A percentile compares a stretch with the other conserved stretches of the same genome.
Conservation (phyloP, 2,329 filamentous ascomycete genomes). For the Microcyclosporella mali region DNA sequence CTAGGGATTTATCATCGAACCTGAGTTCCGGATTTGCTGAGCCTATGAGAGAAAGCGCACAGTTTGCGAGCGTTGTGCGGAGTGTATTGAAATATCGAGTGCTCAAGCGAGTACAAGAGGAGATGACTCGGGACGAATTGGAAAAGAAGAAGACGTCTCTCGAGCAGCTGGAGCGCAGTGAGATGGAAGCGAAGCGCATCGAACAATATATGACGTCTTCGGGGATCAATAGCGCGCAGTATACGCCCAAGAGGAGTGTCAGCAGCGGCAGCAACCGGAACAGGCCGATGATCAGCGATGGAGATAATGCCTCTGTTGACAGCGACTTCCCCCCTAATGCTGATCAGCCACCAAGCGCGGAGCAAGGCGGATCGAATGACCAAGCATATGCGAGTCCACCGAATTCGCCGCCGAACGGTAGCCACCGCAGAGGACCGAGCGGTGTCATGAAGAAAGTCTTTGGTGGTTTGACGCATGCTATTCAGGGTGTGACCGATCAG, state of each 20-base stretch:
- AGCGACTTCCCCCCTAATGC: constrained; percentile 88
- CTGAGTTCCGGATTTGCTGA: constrained; percentile 94
- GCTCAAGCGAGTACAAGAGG: constrained; percentile 90
- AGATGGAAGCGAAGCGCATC: constrained; percentile 85
- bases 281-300: constrained; percentile 33
- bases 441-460: constrained; percentile 93
- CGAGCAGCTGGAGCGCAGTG: constrained; percentile 86
- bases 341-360: constrained; percentile 54
- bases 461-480: constrained; percentile 87
- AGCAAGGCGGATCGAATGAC: constrained; percentile 57
- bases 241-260: constrained; percentile 60
- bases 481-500: constrained; percentile 92
- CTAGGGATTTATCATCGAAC: constrained; percentile 78
- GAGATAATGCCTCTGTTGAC: constrained; percentile 86
- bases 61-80: constrained; percentile 91
- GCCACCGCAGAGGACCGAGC: constrained; percentile 73
- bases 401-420: constrained; percentile 19
- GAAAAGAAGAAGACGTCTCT: constrained; percentile 77
- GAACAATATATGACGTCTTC: constrained; percentile 82
- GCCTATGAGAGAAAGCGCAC: constrained; percentile 94
- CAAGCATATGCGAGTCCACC: constrained; percentile 21
- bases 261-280: constrained; percentile 35
- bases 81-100: constrained; percentile 83
- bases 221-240: constrained; percentile 47
- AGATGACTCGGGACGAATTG: constrained; percentile 92